Evolutionary conservation across 2,329 filamentous ascomycete species (phyloP).

Genomic region (Gaeumannomyces tritici): DNA sequence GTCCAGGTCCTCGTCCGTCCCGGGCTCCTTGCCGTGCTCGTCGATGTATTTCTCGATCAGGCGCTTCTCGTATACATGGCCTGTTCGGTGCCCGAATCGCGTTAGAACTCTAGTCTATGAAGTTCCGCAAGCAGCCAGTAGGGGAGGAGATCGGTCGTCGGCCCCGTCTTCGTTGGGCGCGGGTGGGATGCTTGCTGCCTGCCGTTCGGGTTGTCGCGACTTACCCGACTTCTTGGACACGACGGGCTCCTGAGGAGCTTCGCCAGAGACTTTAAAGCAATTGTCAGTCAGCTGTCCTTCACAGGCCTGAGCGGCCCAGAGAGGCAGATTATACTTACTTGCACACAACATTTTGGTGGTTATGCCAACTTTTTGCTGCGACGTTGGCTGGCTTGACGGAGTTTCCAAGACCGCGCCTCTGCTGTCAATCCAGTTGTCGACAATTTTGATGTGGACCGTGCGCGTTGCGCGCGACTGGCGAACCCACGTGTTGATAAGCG

Average conservation of each 20-base stretch:
- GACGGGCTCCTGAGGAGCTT: constrained; percentile 89
- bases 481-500: not conserved
- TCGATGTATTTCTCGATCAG: constrained; percentile 91
- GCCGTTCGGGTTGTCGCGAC: constrained; percentile 18
- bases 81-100: constrained; percentile 27
- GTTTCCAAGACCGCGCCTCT: not conserved
- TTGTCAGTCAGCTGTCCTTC: not conserved
- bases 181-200: not conserved
- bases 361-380: not conserved
- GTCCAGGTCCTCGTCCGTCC: constrained; percentile 76
- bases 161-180: not conserved
- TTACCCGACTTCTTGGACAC: constrained; percentile 88
- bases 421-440: not conserved
- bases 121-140: no score
- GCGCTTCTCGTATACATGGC: constrained; percentile 88
- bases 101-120: constrained; percentile 9
- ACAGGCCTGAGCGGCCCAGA: not conserved
- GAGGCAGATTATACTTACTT: not conserved
- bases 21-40: constrained; percentile 87
- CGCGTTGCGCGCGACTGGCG: not conserved
- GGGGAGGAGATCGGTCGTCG: no score
- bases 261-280: constrained; percentile 63
- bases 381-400: not conserved
- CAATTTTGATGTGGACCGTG: not conserved
- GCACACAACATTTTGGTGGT: not conserved